phyloP scores from a whole-genome alignment of 345 rosid genomes.

The Microcos paniculata region DNA sequence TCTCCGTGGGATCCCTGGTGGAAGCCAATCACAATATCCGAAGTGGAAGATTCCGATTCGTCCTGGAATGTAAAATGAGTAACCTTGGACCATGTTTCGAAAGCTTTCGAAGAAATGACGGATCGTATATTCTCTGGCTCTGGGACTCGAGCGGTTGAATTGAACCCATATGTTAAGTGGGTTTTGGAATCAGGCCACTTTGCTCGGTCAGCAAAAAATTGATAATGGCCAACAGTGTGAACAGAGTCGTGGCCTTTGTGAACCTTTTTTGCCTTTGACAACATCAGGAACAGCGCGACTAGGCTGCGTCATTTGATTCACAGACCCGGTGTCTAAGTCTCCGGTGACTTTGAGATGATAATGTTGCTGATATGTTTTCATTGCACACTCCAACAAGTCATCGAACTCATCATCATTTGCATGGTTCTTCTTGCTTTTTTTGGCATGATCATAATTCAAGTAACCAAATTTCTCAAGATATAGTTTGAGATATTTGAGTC shows the following conservation, averaged over 20 bases:
- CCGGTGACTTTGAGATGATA: slow-evolving; percentile 27
- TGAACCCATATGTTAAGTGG: no score
- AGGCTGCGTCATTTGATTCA: slow-evolving; percentile 26
- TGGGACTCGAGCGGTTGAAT: no score
- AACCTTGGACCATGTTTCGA: no score
- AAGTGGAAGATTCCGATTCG: background rate
- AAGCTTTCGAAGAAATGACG: no score
- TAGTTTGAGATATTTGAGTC: slow-evolving; percentile 28
- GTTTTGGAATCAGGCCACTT: slow-evolving; percentile 28
- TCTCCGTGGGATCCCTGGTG: slow-evolving; percentile 1
- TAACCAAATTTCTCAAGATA: slow-evolving; percentile 35
- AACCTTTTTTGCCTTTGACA: slow-evolving; percentile 18
- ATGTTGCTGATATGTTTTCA: slow-evolving; percentile 33
- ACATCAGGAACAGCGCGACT: slow-evolving; percentile 38
- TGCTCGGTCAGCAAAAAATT: slow-evolving; percentile 13
- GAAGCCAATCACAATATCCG: slow-evolving; percentile 13
- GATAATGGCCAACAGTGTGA: slow-evolving; percentile 26
- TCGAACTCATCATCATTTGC: slow-evolving; percentile 29
- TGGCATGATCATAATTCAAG: slow-evolving; percentile 5
- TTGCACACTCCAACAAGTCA: slow-evolving; percentile 27
- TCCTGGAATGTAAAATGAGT: background rate
- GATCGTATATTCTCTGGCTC: no score
- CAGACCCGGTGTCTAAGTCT: slow-evolving; percentile 18
- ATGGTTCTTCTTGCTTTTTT: background rate
- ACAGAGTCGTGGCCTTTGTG: background rate